Percentiles rank a stretch among this genome's conserved stretches.
These are phyloP conservation scores for Phytophthora ohioensis DNA, from an alignment of 352 stramenopile genomes.

Conservation along the genomic window DNA sequence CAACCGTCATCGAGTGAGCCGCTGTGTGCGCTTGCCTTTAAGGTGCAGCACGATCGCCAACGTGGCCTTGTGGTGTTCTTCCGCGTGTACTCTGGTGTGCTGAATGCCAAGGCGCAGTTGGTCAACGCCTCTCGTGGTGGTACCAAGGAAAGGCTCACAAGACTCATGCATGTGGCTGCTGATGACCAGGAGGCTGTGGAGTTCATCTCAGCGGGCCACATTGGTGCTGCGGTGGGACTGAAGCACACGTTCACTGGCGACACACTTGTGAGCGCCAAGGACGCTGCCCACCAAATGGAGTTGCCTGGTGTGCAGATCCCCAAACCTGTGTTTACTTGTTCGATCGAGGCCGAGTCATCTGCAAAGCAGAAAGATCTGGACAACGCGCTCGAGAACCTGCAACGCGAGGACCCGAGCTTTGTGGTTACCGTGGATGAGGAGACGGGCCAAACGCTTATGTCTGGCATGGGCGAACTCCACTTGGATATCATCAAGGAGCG, in stretches of 20 bases:
- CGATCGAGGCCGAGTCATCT: constrained; percentile 89
- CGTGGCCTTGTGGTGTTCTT: constrained; percentile 91
- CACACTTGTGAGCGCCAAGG: constrained; percentile 90
- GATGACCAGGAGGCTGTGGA: constrained; percentile 91
- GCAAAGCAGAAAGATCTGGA: constrained; percentile 90
- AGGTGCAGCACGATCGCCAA: constrained; percentile 83
- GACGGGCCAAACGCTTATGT: constrained; percentile 98
- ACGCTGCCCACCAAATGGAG: constrained; percentile 50
- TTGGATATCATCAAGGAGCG: constrained; percentile 95
- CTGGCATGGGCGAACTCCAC: constrained; percentile 95
- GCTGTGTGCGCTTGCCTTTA: constrained; percentile 71
- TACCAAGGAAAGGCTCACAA: constrained; percentile 68
- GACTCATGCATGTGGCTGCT: constrained; percentile 91
- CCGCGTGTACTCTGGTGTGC: constrained; percentile 93
- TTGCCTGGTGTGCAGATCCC: constrained; percentile 76
- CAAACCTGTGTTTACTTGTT: constrained; percentile 92
- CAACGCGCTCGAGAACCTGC: constrained; percentile 75
- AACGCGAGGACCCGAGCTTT: constrained; percentile 97
- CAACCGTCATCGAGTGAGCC: constrained; percentile 54
- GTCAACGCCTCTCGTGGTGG: constrained; percentile 72
- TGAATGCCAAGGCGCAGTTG: constrained; percentile 85
- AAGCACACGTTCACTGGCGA: constrained; percentile 94
- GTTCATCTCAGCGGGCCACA: constrained; percentile 87
- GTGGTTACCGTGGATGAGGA: constrained; percentile 95
- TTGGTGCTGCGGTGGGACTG: constrained; percentile 93